Evolutionary conservation across 495 filamentous ascomycete genomes (phyloP), one percentile per base, ranked within the genome.

Genomic region (Penicillium odoratum): DNA sequence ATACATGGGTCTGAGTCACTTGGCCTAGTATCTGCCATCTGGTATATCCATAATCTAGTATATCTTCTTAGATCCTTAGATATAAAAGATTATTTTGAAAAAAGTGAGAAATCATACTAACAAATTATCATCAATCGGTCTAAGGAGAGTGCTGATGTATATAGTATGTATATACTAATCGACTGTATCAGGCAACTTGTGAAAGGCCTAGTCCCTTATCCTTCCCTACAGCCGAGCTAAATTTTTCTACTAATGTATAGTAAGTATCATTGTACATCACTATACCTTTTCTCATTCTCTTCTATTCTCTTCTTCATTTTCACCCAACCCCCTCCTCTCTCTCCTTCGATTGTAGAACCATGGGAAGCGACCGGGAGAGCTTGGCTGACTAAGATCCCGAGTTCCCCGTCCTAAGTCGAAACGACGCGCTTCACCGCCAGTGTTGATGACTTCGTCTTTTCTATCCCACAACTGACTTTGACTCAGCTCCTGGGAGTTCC

Each of bases 401-500:
- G 48, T 51, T 49, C 31, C 48, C 48, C 46, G 38, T 54, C 34
- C 51, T 43, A 48, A 58, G 48, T 64, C 48, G 45, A 60, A 43
- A 62, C 64, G 56, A 62, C 64, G 56, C 63, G 55, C 58, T 64
- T 68, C 70, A 73, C 70, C 70, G 70, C 70, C 67, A 69, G 67
- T 56, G 33, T 55, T 46, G 36, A 53, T 42, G 36, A 53, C 30
- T 25, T 53, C 11, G 15, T 61, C 48, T 59, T 62, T 48, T 57
- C 45, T 48, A 47, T 43, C 49, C 55, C 53, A 29, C 51, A 21
- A 45, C 50, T 36, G 42, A 40, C 21, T 60, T 42, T 52, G 26
- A 33, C 51, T 38, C 51, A 45, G 43, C 34, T 53, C 8, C 31
- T 21, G 16, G 38, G 30, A 55, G 52, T 8, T 21, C 43, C 52